Base-by-base conservation (phyloP, 352 stramenopile genomes). In the Pythium monospermum region DNA sequence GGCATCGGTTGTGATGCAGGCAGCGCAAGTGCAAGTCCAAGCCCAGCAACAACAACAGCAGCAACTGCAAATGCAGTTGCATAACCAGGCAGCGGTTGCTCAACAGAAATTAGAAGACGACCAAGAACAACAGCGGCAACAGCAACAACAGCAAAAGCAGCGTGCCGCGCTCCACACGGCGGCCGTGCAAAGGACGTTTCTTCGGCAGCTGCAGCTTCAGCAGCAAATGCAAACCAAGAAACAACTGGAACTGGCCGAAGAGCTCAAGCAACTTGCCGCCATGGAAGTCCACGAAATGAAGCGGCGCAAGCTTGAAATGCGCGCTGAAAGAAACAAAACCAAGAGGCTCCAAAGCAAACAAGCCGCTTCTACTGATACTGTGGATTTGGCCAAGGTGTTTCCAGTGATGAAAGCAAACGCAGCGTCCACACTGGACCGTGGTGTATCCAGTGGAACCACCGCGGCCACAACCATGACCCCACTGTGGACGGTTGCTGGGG, bases 271-370 rank as follows among this genome's bases (percentile, higher is more conserved):
- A 36, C 26, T 76, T 13, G 52, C 67, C 5, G 53, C 60, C 21
- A 44, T 76, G 56, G 67, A 76, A 27, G 61, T 68, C 15, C 59
- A 59, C 3, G 67, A 76, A 39, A 68, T 76, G 53, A 49, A 58
- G 18, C n/a, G 16, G 1, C 60, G 26, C 95, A 49, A 13, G 2
- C 12, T 48, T 5, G 39, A 41, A 22, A 27, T 47, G 27, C n/a
- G n/a, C n/a, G n/a, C n/a, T n/a, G n/a, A n/a, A n/a, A n/a, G n/a
- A n/a, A n/a, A n/a, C n/a, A n/a, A n/a, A n/a, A n/a, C n/a, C n/a
- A n/a, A n/a, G n/a, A n/a, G n/a, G n/a, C n/a, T n/a, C n/a, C n/a
- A n/a, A n/a, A n/a, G n/a, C n/a, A n/a, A n/a, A n/a, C n/a, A n/a
- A n/a, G n/a, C n/a, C n/a, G n/a, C n/a, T n/a, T n/a, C n/a, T n/a